These are phyloP conservation scores for Aspergillus avenaceus DNA, from an alignment of 495 filamentous ascomycete genomes.

Conservation along the genomic window DNA sequence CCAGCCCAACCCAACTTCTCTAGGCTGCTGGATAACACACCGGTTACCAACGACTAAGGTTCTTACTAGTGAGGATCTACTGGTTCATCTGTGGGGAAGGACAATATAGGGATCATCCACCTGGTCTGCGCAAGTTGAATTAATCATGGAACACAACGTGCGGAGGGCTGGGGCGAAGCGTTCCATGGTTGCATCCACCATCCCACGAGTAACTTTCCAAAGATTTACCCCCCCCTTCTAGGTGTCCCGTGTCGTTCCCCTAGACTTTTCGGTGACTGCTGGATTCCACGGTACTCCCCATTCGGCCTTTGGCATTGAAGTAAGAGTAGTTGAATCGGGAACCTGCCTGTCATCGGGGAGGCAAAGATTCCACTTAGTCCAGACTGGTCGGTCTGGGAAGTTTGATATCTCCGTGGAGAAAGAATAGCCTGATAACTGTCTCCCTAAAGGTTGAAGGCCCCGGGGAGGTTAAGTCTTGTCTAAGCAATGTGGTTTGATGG, in stretches of 20 bases:
- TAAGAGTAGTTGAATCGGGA: too few relatives aligned
- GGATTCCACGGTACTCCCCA: neutral
- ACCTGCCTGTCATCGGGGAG: too few relatives aligned
- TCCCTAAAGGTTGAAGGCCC: too few relatives aligned
- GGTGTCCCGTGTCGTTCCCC: neutral
- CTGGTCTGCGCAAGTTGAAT: too few relatives aligned
- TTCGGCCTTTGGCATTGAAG: neutral
- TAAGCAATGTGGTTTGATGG: too few relatives aligned
- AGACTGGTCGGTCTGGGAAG: neutral
- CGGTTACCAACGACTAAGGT: neutral
- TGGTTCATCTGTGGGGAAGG: conserved; percentile 2
- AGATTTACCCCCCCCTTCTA: too few relatives aligned
- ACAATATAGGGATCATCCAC: neutral
- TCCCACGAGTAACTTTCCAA: neutral
- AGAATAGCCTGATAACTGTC: neutral
- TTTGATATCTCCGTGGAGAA: neutral
- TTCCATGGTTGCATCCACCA: neutral
- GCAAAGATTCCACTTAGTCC: too few relatives aligned
- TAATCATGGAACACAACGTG: neutral
- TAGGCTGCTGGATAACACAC: neutral
- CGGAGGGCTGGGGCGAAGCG: neutral
- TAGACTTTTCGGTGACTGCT: neutral
- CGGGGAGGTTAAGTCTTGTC: too few relatives aligned
- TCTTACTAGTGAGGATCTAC: conserved; percentile 3
- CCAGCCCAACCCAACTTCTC: neutral